These are phyloP conservation scores for Lanmaoa rubissima DNA, from an alignment of 768 basidiomycete species.

Conservation along the genomic window DNA sequence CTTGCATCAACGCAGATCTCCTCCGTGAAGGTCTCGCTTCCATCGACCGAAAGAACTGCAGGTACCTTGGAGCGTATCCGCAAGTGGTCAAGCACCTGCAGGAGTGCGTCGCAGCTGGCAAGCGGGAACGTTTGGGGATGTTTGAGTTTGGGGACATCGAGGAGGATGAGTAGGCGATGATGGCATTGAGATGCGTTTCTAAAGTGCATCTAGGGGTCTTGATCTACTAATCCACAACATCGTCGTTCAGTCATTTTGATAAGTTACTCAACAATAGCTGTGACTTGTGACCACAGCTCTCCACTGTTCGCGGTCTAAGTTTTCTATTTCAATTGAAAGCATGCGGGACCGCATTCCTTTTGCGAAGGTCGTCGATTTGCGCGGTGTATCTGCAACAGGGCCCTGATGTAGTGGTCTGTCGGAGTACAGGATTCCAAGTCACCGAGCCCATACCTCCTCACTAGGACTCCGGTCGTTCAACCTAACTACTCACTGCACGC, in stretches of 20 bases:
- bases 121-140: slow-evolving; percentile 75
- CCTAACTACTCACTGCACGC: background rate
- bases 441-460: background rate
- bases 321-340: background rate
- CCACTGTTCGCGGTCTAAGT: slow-evolving; percentile 2
- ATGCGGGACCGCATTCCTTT: background rate
- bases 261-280: background rate
- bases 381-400: background rate
- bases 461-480: background rate
- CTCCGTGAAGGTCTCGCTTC: slow-evolving; percentile 84
- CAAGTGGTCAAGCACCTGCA: slow-evolving; percentile 64
- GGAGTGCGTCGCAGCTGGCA: slow-evolving; percentile 59
- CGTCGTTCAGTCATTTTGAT: background rate
- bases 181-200: slow-evolving; percentile 15
- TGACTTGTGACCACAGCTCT: background rate
- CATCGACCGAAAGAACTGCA: slow-evolving; percentile 75
- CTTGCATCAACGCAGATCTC: slow-evolving; percentile 87
- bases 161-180: slow-evolving; percentile 57
- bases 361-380: background rate
- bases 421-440: slow-evolving; percentile 7
- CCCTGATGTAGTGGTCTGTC: background rate
- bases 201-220: slow-evolving; percentile 11
- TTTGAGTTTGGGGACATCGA: slow-evolving; percentile 92
- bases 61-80: slow-evolving; percentile 69
- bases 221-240: slow-evolving; percentile 17